These are phyloP conservation scores for Cladobotryum protrusum DNA, from an alignment of 2,329 filamentous ascomycete genomes.

Conservation along the genomic window DNA sequence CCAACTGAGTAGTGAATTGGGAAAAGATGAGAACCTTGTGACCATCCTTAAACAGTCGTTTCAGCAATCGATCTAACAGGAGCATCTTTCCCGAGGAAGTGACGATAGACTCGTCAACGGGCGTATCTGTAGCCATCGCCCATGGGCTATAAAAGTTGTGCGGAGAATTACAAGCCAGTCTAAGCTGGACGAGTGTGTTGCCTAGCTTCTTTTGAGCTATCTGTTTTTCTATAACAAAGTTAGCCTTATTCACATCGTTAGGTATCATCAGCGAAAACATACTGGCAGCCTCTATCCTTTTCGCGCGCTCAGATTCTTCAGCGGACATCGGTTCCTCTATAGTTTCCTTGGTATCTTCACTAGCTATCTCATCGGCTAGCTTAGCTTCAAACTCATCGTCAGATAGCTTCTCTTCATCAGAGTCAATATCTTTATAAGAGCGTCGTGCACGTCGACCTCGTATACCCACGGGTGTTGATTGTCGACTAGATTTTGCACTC, in stretches of 20 bases:
- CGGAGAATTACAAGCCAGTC: conserved; percentile 85
- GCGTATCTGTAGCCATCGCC: conserved; percentile 49
- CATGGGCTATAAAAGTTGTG: conserved; percentile 98
- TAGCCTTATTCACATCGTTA: neutral
- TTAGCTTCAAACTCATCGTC: conserved; percentile 81
- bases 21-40: conserved; percentile 96
- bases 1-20: conserved; percentile 90
- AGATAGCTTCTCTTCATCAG: conserved; percentile 57
- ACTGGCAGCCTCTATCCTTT: conserved; percentile 72
- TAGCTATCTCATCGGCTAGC: conserved; percentile 56
- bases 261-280: conserved; percentile 27
- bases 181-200: conserved; percentile 86
- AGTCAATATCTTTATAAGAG: conserved; percentile 49
- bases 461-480: conserved; percentile 62
- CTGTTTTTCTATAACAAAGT: conserved; percentile 58
- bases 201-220: conserved; percentile 88
- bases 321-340: conserved; percentile 31
- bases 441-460: conserved; percentile 43
- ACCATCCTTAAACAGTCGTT: conserved; percentile 61
- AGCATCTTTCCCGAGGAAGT: conserved; percentile 94
- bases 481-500: conserved; percentile 66
- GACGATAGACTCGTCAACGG: conserved; percentile 73
- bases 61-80: conserved; percentile 79
- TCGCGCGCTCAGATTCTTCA: conserved; percentile 59
- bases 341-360: conserved; percentile 33